Base-by-base conservation (phyloP, 2,329 filamentous ascomycete species). In the Curvularia eragrostidis region DNA sequence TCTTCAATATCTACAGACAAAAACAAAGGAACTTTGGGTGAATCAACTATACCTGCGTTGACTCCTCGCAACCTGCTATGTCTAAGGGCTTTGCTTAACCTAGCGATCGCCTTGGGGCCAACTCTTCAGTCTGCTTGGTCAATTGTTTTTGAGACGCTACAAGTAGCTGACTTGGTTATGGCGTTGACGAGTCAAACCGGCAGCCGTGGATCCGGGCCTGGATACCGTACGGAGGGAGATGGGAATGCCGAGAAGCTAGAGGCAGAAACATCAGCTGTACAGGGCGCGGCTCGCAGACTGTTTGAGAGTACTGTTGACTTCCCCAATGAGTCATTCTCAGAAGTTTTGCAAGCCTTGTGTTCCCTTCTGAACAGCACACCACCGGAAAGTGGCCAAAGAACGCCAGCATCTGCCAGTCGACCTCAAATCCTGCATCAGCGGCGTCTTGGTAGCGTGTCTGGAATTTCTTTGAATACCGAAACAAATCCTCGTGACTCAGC, bases 261-360 rank as follows among this genome's bases (percentile, higher is more conserved):
- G 36, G 83, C 86, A 0, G 95, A 99, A 73, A 90, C 97, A 26
- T 86, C 90, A 58, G 91, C 95, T 30, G 94, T 98, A 0, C 91
- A 97, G 75, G 89, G 90, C 6, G 95, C 95, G 2, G 92, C 93
- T 1, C 87, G 88, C 1, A 87, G 95, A 61, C 82, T 99, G 18
- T 88, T 98, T 56, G 95, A 98, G 73, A 97, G 93, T 76, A 98
- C 93, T 0, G 83, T 90, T 15, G 93, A 97, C 66, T 98, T 96
- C 68, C 91, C 93, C 0, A 93, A 94, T 63, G 83, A 87, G 15
- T 83, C 92, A 0, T 98, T 98, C 67, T 80, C 89, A 5, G 86
- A 91, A 62, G 87, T 98, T 9, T 81, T 98, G 1, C 80, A 83
- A 52, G 89, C 93, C 0, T 83, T 97, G 3, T 93, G 92, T 69